Evolutionary conservation across 306 rosid genomes (phyloP).

Genomic region (Lablab purpureus): DNA sequence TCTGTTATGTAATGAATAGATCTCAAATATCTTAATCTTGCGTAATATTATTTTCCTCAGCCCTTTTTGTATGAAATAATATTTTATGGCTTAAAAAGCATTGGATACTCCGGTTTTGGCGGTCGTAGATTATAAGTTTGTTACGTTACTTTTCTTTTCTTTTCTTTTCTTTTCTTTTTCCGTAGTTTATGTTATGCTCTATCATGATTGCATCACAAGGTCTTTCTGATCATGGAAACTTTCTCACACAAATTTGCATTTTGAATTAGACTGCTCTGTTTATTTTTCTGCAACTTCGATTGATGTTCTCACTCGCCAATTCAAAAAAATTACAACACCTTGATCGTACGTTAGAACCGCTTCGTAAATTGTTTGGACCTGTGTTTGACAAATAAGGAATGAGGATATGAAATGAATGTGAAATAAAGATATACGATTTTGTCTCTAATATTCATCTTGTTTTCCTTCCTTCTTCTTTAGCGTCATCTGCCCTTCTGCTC

Average conservation of each 20-base stretch:
- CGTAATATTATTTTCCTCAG: not conserved
- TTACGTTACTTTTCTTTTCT: not conserved
- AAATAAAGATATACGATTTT: not conserved
- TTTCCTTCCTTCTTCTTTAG: not conserved
- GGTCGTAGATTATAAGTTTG: constrained; percentile 4
- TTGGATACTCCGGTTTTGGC: constrained; percentile 4
- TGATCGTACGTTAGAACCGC: not conserved
- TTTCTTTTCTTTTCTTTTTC: not conserved
- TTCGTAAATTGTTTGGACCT: not conserved
- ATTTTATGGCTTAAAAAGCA: not conserved
- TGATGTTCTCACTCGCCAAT: constrained; percentile 5
- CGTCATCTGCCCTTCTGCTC: not conserved
- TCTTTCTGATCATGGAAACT: constrained; percentile 5
- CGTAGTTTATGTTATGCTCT: not conserved
- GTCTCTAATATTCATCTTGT: not conserved
- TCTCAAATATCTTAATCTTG: not conserved
- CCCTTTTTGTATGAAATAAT: not conserved
- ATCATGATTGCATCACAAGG: constrained; percentile 26
- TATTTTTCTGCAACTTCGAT: not conserved
- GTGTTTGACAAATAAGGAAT: not conserved
- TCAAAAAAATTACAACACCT: not conserved
- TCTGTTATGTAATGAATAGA: constrained; percentile 10
- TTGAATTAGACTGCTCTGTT: constrained; percentile 2
- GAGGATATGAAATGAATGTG: not conserved
- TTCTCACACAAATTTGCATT: not conserved